Evolutionary conservation across 2,329 filamentous ascomycete species (phyloP).

Genomic region (Camptophora hylomeconis): DNA sequence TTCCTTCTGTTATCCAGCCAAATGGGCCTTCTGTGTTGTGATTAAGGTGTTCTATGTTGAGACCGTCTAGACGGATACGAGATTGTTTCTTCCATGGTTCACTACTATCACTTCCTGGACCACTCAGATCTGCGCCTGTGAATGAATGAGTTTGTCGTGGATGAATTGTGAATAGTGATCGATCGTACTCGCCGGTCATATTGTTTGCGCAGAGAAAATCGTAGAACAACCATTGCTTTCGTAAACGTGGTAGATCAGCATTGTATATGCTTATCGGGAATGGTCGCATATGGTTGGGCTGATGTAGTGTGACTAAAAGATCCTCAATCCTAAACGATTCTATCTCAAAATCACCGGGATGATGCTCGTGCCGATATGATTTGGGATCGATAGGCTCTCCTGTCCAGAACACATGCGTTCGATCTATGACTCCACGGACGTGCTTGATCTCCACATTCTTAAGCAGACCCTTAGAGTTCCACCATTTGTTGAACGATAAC

Average conservation of each 20-base stretch:
- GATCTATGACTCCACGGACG: conserved; percentile 81
- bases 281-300: conserved; percentile 81
- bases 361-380: conserved; percentile 75
- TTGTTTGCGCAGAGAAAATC: conserved; percentile 91
- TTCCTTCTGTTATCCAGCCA: conserved; percentile 95
- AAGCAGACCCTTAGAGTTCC: conserved; percentile 86
- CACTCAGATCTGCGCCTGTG: conserved; percentile 48
- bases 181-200: conserved; percentile 90
- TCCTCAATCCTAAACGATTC: conserved; percentile 96
- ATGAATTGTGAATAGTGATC: conserved; percentile 93
- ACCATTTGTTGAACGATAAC: conserved; percentile 95
- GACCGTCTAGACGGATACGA: conserved; percentile 76
- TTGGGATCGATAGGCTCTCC: conserved; percentile 63
- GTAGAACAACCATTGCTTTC: conserved; percentile 96
- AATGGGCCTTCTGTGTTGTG: conserved; percentile 86
- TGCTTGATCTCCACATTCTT: conserved; percentile 90
- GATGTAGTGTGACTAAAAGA: conserved; percentile 78
- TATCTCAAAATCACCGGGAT: conserved; percentile 90
- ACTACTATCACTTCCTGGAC: conserved; percentile 35
- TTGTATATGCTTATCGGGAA: conserved; percentile 93
- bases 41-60: conserved; percentile 94
- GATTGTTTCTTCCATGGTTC: conserved; percentile 92
- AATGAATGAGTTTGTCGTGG: conserved; percentile 79
- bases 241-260: conserved; percentile 79
- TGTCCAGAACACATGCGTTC: conserved; percentile 63